phyloP scores from a whole-genome alignment of 1,139 yeast species.

The Pneumocystis canis region DNA sequence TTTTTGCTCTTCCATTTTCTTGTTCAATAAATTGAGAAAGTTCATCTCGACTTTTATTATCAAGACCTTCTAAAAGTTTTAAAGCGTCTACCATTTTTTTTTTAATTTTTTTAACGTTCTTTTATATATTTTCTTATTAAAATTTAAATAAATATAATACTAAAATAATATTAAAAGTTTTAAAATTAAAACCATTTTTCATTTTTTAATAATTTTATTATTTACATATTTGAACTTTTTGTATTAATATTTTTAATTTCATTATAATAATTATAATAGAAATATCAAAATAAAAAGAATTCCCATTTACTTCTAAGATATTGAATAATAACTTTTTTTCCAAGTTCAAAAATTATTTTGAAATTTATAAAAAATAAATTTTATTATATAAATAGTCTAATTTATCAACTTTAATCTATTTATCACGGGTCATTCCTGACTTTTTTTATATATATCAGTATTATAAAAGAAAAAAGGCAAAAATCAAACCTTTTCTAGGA shows the following conservation, averaged over 20 bases:
- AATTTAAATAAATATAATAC: too few species aligned
- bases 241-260: conserved; percentile 54
- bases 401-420: not conserved
- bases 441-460: conserved; percentile 25
- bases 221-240: conserved; percentile 95
- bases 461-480: conserved; percentile 33
- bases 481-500: conserved; percentile 40
- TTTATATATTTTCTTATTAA: too few species aligned
- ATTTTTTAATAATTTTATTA: conserved; percentile 93
- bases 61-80: not conserved
- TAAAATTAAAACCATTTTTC: conserved; percentile 87
- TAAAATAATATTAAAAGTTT: conserved; percentile 85
- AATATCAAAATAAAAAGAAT: conserved; percentile 47
- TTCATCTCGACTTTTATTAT: conserved; percentile 6
- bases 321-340: conserved; percentile 58
- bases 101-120: not conserved
- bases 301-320: conserved; percentile 25
- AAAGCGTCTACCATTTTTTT: not conserved
- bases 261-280: too few species aligned
- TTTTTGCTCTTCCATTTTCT: conserved; percentile 10
- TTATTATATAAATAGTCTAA: not conserved
- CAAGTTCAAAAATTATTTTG: conserved; percentile 70
- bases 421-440: conserved; percentile 95
- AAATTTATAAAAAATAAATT: conserved; percentile 90
- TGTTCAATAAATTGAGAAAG: conserved; percentile 8